These are phyloP conservation scores for Stephania japonica DNA, from an alignment of 164 flowering plant genomes.

Conservation along the genomic window DNA sequence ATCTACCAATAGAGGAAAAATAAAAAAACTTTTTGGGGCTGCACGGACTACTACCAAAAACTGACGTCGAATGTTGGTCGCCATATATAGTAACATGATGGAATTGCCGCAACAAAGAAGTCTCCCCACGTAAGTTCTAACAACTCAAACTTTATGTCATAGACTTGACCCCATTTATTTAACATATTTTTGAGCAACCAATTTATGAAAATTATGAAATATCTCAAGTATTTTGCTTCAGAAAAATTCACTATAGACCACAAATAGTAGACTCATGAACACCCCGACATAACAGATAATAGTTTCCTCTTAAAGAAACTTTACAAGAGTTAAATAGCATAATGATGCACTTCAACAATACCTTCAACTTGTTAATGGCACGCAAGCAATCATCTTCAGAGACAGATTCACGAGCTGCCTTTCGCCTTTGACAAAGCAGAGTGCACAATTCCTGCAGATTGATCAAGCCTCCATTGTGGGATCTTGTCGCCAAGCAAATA, in stretches of 20 bases:
- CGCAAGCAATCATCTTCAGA: slow-evolving; percentile 97
- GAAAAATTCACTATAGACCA: neutral
- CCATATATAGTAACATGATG: neutral
- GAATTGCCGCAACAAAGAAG: neutral
- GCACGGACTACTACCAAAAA: neutral
- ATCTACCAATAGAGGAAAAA: neutral
- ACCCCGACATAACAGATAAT: neutral
- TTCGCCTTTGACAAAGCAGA: slow-evolving; percentile 71
- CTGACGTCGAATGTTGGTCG: neutral
- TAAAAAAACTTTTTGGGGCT: neutral
- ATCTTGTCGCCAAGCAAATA: slow-evolving; percentile 88
- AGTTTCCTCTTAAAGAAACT: neutral
- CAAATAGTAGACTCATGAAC: neutral
- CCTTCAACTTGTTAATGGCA: slow-evolving; percentile 94
- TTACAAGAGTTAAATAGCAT: neutral
- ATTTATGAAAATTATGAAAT: neutral
- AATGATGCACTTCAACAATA: slow-evolving; percentile 22
- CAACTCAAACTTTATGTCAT: neutral
- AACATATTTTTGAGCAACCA: neutral
- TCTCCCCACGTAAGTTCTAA: neutral
- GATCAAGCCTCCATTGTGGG: slow-evolving; percentile 90
- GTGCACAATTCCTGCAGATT: slow-evolving; percentile 78
- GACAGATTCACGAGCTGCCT: slow-evolving; percentile 75
- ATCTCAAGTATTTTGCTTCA: neutral
- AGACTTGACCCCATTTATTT: neutral